Base-by-base conservation (phyloP, 2,329 filamentous ascomycete genomes). In the Apiospora saccharicola region DNA sequence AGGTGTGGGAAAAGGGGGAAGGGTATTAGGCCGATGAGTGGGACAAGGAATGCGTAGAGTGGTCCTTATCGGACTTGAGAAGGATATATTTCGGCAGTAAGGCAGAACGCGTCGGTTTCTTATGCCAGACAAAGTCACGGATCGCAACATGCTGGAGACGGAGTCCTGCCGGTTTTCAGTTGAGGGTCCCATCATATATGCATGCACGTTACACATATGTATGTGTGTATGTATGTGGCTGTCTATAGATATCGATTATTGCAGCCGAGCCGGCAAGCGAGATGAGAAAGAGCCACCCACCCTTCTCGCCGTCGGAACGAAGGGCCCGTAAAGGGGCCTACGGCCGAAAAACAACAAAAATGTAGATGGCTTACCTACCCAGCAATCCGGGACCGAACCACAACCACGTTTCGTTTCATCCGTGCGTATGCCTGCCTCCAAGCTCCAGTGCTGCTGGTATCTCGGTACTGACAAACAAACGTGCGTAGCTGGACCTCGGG, bases 1-100 rank as follows among this genome's bases (percentile, higher is more conserved):
- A 37, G 53, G 53, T 37, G 53, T 37, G 16, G 30, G 53, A 37
- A 37, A 3, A 57, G 46, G 30, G 30, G 53, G 53, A 30, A 22
- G 14, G 51, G 30, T 61, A 61, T 61, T 61, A 22, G 53, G 16
- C 53, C 30, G 53, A 61, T 61, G 53, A 61, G 53, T 37, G 53
- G 53, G 53, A 61, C 53, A 61, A 37, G 16, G 2, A 12, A 37
- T 10, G 30, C 22, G 16, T 49, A 61, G 53, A 30, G 53, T 61
- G 53, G 53, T n/a, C 53, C 26, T 16, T 34, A 34, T 61, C 53
- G 53, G 53, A 37, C 26, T 61, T 61, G 53, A 1, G 53, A 61
- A 61, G 53, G 53, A 61, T 34, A 61, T 61, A 61, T 61, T 37
- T 61, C 53, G 53, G 53, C 26, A 37, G 12, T 22, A 19, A 34